Evolutionary conservation across 768 basidiomycete genomes (phyloP).

Genomic region (Termitomyces sp.): DNA sequence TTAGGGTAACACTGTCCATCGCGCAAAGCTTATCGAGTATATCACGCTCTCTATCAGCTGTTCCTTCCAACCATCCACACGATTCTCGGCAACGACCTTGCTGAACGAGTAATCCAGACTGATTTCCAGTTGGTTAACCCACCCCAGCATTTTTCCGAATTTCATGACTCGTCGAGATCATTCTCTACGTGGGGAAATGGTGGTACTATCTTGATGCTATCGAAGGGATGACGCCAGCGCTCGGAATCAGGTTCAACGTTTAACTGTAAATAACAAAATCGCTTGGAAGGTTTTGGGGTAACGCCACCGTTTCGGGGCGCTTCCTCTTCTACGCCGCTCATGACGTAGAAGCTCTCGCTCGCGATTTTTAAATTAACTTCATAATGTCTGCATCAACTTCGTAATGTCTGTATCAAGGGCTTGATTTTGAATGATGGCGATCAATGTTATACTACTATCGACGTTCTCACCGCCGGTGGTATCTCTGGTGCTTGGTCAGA

Average conservation of each 20-base stretch:
- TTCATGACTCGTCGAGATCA: background rate
- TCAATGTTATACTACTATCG: background rate
- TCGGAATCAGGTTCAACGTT: background rate
- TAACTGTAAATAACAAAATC: background rate
- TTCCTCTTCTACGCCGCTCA: background rate
- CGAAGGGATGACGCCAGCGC: background rate
- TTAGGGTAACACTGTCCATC: no score
- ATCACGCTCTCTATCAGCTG: background rate
- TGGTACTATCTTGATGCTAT: background rate
- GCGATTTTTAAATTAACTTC: background rate
- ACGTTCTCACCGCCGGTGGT: background rate
- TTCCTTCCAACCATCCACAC: constrained; percentile 4
- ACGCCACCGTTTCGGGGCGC: no score
- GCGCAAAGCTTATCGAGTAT: background rate
- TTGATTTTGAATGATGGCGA: background rate
- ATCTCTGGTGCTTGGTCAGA: background rate
- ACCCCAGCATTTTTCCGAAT: background rate
- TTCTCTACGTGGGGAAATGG: background rate
- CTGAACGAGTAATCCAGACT: background rate
- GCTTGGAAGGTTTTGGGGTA: background rate
- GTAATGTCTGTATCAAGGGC: no score
- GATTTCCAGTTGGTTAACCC: background rate
- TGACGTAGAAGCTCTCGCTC: background rate
- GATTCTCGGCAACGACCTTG: background rate
- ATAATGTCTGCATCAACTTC: background rate